phyloP scores from a whole-genome alignment of 2,329 filamentous ascomycete species.

The Pezicula neosporulosa region DNA sequence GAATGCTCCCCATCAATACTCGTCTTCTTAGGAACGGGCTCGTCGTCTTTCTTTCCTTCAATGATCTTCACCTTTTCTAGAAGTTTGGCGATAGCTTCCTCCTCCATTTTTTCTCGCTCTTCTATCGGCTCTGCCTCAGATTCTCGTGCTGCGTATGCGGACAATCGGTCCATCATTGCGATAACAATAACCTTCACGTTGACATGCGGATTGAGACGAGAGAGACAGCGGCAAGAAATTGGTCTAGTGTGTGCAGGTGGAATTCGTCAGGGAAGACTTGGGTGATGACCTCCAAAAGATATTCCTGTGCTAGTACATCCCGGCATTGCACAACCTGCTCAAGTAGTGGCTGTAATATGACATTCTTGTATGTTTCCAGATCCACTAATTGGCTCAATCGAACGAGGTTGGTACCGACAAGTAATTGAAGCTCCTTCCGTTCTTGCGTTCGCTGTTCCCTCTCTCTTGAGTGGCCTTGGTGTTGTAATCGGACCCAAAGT shows the following conservation, averaged over 20 bases:
- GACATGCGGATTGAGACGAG: constrained; percentile 89
- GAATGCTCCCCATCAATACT: constrained; percentile 26
- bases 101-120: constrained; percentile 73
- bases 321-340: constrained; percentile 98
- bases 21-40: constrained; percentile 20
- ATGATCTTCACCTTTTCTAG: constrained; percentile 74
- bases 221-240: constrained; percentile 90
- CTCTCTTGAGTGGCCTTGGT: constrained; percentile 95
- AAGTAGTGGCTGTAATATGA: constrained; percentile 81
- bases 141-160: constrained; percentile 90
- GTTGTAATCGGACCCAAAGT: constrained; percentile 94
- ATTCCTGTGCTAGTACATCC: constrained; percentile 95
- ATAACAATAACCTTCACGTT: constrained; percentile 98
- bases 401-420: constrained; percentile 95
- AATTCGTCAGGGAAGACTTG: constrained; percentile 99
- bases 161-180: constrained; percentile 93
- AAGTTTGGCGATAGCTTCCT: constrained; percentile 75
- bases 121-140: constrained; percentile 67
- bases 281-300: constrained; percentile 95
- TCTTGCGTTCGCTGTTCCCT: constrained; percentile 91
- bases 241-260: constrained; percentile 92
- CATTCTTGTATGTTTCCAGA: constrained; percentile 87
- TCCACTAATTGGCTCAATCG: constrained; percentile 94
- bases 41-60: constrained; percentile 42
- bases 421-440: constrained; percentile 87